Evolutionary conservation across 768 basidiomycete genomes (phyloP), one percentile per base, ranked within the genome.

Genomic region (Boletus patriciae): DNA sequence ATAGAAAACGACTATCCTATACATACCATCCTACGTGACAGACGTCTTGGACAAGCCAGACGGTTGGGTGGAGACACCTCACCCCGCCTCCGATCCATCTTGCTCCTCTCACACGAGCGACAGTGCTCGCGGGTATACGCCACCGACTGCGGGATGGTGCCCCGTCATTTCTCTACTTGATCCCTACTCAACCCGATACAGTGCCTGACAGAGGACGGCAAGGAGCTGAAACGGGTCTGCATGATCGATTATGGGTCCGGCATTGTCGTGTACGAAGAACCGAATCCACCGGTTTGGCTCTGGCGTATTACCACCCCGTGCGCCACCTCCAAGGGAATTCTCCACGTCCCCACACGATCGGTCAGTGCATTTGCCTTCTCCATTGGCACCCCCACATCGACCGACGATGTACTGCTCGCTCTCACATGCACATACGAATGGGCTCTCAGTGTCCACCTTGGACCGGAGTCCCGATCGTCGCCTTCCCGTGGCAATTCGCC

Each of bases 1-100:
- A 78, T 91, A 50, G 92, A 97, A 66, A 93, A 98, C 66, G 92
- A 94, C 51, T 98, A 97, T 63, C 92, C 90, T 0, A 76, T 94
- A 51, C 92, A n/a, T n/a, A n/a, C n/a, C 94, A 10, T 87, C 87
- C 0, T 96, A 95, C 65, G 80, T 94, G 75, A 83, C 87, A 6
- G 85, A 90, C 59, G 75, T 84, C 3, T 86, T 85, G 59, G 72
- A 85, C 61, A 83, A 83, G 66, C 77, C 83, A 6, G 69, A 65
- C 2, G 92, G 86, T 3, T 97, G 93, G 92, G 73, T 90, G 6
- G 92, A 98, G 73, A 93, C 89, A 0, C 88, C 92, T 3, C 72
- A 83, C 54, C 71, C 76, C 0, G 51, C 61, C 2, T 63, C 72
- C 37, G 65, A 33, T 62, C 73, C 4, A 50, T 75, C 34, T 46